phyloP scores from a whole-genome alignment of 495 filamentous ascomycete species.

The Sporormia fimetaria region DNA sequence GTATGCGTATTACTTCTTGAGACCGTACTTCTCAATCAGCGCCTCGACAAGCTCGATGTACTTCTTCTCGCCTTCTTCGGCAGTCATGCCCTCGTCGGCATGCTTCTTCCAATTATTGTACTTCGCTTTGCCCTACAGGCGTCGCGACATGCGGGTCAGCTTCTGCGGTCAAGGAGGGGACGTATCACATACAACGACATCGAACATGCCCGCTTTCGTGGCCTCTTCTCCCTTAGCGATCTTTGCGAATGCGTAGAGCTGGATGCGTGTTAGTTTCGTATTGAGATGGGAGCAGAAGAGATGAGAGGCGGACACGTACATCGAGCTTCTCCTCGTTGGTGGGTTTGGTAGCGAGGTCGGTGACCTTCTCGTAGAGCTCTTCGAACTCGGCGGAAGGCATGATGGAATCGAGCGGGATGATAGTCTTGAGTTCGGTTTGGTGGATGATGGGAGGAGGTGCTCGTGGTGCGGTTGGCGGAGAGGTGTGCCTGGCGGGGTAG shows the following conservation, averaged over 20 bases:
- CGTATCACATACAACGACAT: constrained; percentile 39
- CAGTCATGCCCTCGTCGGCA: constrained; percentile 44
- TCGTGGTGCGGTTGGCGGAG: no score
- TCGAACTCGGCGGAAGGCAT: constrained; percentile 24
- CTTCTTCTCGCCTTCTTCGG: constrained; percentile 55
- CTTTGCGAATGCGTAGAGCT: constrained; percentile 53
- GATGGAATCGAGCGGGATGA: no score
- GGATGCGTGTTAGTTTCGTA: constrained; percentile 1
- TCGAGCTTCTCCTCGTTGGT: constrained; percentile 45
- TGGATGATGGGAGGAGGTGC: no score
- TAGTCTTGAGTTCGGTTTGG: no score
- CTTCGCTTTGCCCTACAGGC: constrained; percentile 61
- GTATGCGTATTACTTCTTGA: constrained; percentile 6
- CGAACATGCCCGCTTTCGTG: constrained; percentile 40
- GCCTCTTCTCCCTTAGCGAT: constrained; percentile 37
- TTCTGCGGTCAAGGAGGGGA: neutral
- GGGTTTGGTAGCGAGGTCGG: constrained; percentile 47
- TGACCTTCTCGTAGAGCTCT: constrained; percentile 51
- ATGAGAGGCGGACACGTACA: constrained; percentile 32
- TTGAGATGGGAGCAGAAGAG: constrained; percentile 1
- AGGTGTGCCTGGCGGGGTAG: no score
- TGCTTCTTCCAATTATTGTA: constrained; percentile 59
- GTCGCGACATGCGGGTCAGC: neutral
- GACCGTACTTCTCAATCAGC: constrained; percentile 56
- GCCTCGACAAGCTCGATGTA: constrained; percentile 62